phyloP scores from a whole-genome alignment of 495 filamentous ascomycete species.

The Xylaria castorea region DNA sequence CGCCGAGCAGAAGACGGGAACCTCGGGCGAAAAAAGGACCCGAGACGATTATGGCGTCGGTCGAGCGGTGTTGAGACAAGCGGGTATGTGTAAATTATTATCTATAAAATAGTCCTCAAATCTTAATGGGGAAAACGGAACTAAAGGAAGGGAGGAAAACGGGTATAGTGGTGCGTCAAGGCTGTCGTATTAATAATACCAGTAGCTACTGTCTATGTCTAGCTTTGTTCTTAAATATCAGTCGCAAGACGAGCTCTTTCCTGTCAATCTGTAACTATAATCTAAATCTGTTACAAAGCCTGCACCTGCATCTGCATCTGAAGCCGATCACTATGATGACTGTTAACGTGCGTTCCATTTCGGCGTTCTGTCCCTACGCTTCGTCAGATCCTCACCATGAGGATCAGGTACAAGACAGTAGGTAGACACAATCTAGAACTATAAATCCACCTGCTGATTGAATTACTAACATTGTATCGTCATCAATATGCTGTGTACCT shows the following conservation, averaged over 20 bases:
- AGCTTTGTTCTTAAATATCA: neutral
- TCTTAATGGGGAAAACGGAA: neutral
- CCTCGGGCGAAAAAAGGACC: neutral
- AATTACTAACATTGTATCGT: neutral
- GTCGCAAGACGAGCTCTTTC: neutral
- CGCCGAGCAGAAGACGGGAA: neutral
- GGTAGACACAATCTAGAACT: neutral
- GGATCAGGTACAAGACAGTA: neutral
- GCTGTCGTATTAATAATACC: conserved; percentile 7
- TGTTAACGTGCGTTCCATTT: neutral
- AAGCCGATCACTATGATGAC: neutral
- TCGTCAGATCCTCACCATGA: neutral
- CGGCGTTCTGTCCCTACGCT: neutral
- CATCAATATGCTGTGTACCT: neutral
- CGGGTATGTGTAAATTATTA: neutral
- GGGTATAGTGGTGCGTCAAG: conserved; percentile 1
- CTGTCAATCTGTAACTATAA: neutral
- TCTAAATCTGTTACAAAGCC: neutral
- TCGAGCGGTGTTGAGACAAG: neutral
- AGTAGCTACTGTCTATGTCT: neutral
- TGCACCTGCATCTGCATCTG: neutral
- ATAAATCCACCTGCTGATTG: neutral
- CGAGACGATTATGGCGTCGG: neutral
- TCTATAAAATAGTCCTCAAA: neutral
- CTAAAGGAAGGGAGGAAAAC: neutral